phyloP scores from a whole-genome alignment of 2,329 filamentous ascomycete species.

The Fusarium sp. region DNA sequence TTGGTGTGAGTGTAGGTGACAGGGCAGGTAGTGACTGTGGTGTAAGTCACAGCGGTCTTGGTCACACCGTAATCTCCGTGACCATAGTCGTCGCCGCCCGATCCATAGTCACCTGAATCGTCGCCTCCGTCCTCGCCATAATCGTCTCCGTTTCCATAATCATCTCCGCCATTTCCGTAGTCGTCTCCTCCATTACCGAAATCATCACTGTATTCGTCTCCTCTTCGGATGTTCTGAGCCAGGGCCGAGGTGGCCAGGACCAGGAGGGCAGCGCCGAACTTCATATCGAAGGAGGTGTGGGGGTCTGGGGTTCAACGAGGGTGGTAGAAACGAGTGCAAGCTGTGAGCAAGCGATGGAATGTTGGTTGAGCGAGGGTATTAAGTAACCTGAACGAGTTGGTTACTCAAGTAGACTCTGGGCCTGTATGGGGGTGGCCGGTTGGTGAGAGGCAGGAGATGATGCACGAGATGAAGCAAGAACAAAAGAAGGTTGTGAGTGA shows the following conservation, averaged over 20 bases:
- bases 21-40: slow-evolving; percentile 63
- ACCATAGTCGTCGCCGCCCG: background rate
- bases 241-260: slow-evolving; percentile 47
- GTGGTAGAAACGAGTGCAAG: slow-evolving; percentile 39
- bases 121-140: slow-evolving; percentile 25
- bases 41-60: slow-evolving; percentile 54
- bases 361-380: slow-evolving; percentile 45
- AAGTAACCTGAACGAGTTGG: slow-evolving; percentile 53
- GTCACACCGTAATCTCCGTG: slow-evolving; percentile 25
- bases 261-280: slow-evolving; percentile 44
- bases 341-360: slow-evolving; percentile 38
- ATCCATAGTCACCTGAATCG: slow-evolving; percentile 3
- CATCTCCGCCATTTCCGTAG: slow-evolving; percentile 14
- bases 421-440: slow-evolving; percentile 23
- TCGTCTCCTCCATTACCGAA: slow-evolving; percentile 12
- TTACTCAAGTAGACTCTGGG: slow-evolving; percentile 41
- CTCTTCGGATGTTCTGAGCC: slow-evolving; percentile 42
- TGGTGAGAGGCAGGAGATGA: slow-evolving; percentile 32
- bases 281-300: slow-evolving; percentile 42
- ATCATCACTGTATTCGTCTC: slow-evolving; percentile 27
- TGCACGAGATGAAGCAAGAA: slow-evolving; percentile 33
- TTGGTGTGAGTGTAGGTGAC: slow-evolving; percentile 60
- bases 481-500: slow-evolving; percentile 26
- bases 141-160: slow-evolving; percentile 20
- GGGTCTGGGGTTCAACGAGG: slow-evolving; percentile 33